phyloP scores from a whole-genome alignment of 2,329 filamentous ascomycete species.

The Colletotrichum horii region DNA sequence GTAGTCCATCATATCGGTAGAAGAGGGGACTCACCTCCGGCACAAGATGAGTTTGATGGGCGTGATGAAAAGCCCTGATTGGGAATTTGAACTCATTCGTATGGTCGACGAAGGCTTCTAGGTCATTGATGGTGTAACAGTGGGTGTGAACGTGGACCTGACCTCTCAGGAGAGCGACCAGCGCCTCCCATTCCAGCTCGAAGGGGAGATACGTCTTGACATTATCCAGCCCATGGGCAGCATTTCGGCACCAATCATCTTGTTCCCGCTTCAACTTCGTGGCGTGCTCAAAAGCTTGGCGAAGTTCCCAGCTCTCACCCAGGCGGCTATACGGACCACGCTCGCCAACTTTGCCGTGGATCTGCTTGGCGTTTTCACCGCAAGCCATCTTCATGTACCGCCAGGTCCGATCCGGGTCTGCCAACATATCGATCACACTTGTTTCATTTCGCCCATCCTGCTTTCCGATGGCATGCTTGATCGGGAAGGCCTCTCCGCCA shows the following conservation, averaged over 20 bases:
- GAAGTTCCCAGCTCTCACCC: conserved; percentile 73
- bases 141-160: conserved; percentile 75
- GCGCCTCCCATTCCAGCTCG: conserved; percentile 66
- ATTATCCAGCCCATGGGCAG: conserved; percentile 53
- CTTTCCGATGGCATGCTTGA: conserved; percentile 71
- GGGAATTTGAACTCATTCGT: conserved; percentile 75
- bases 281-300: conserved; percentile 70
- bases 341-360: conserved; percentile 61
- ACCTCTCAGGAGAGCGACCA: conserved; percentile 67
- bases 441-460: conserved; percentile 65
- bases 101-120: conserved; percentile 73
- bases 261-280: conserved; percentile 60
- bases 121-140: conserved; percentile 72
- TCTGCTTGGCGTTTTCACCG: conserved; percentile 70
- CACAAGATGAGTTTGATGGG: conserved; percentile 69
- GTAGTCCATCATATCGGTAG: not conserved
- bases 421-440: conserved; percentile 67
- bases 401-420: conserved; percentile 68
- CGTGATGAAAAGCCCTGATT: conserved; percentile 72
- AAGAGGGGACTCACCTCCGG: conserved; percentile 55
- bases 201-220: conserved; percentile 65
- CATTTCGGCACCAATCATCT: conserved; percentile 71
- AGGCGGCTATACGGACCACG: conserved; percentile 65
- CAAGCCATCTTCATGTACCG: conserved; percentile 81
- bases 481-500: conserved; percentile 71